phyloP scores from a whole-genome alignment of 306 rosid genomes.

The Malus fusca region DNA sequence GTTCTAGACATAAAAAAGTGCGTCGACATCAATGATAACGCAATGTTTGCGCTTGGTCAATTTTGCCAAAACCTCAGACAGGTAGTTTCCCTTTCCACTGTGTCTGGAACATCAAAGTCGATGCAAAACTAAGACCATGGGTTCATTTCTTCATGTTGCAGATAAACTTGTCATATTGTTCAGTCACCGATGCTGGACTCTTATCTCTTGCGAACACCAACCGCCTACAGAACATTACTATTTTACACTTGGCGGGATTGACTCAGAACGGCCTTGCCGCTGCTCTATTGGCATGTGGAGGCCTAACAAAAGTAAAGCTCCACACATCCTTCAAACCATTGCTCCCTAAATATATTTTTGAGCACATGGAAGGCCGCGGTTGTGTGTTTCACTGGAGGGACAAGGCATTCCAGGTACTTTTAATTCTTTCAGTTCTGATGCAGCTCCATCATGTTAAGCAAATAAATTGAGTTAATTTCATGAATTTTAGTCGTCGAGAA shows the following conservation, averaged over 20 bases:
- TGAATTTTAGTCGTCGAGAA: not conserved
- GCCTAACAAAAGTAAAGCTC: constrained; percentile 58
- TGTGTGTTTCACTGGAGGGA: constrained; percentile 60
- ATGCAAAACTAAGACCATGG: not conserved
- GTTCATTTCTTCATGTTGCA: constrained; percentile 27
- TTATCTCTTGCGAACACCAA: constrained; percentile 48
- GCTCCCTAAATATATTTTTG: constrained; percentile 38
- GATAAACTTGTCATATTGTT: constrained; percentile 63
- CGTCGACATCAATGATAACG: constrained; percentile 36
- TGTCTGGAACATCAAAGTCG: not conserved
- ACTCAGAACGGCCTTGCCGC: constrained; percentile 57
- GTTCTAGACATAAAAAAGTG: constrained; percentile 59
- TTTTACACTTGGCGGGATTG: constrained; percentile 50
- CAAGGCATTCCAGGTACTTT: constrained; percentile 43
- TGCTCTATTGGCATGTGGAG: constrained; percentile 39
- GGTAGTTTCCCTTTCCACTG: constrained; percentile 19
- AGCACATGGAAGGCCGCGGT: constrained; percentile 50
- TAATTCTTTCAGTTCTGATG: not conserved
- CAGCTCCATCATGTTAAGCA: not conserved
- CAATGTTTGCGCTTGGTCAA: constrained; percentile 48
- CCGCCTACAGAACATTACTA: constrained; percentile 43
- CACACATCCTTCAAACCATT: constrained; percentile 43
- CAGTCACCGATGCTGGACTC: constrained; percentile 60
- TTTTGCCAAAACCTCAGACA: constrained; percentile 47
- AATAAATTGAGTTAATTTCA: not conserved